Conservation (phyloP, 2,329 filamentous ascomycete genomes). For the Aspergillus fructus region DNA sequence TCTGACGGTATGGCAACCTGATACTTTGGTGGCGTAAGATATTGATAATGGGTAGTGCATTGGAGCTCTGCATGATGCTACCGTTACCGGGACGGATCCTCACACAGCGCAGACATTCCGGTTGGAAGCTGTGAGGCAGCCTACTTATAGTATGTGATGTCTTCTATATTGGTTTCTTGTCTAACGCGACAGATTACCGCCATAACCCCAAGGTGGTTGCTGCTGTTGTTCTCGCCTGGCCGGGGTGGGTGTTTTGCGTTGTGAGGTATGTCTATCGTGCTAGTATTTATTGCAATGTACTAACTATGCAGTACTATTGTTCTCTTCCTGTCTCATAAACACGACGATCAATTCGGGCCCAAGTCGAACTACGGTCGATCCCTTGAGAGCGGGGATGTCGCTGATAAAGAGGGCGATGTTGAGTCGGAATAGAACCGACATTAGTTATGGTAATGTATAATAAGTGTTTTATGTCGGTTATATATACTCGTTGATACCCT, state of each 20-base stretch:
- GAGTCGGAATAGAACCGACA: neutral
- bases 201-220: conserved; percentile 53
- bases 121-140: conserved; percentile 32
- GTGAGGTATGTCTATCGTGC: conserved; percentile 26
- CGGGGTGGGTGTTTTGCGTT: conserved; percentile 50
- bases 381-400: neutral
- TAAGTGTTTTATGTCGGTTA: too few relatives aligned
- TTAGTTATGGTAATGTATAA: too few relatives aligned
- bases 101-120: conserved; percentile 28
- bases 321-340: conserved; percentile 34
- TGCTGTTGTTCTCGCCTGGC: conserved; percentile 55
- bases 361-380: conserved; percentile 13
- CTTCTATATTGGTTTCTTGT: neutral
- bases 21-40: too few relatives aligned
- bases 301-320: conserved; percentile 16
- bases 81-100: conserved; percentile 44
- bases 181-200: conserved; percentile 38
- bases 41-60: conserved; percentile 36
- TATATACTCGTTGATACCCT: too few relatives aligned
- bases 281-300: neutral
- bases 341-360: conserved; percentile 28
- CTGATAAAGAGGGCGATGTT: neutral
- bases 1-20: conserved; percentile 42
- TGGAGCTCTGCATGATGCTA: conserved; percentile 47
- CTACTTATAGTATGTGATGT: conserved; percentile 28